Evolutionary conservation across 495 filamentous ascomycete species (phyloP), one percentile per base, ranked within the genome.

Genomic region (Penicillium waksmanii): DNA sequence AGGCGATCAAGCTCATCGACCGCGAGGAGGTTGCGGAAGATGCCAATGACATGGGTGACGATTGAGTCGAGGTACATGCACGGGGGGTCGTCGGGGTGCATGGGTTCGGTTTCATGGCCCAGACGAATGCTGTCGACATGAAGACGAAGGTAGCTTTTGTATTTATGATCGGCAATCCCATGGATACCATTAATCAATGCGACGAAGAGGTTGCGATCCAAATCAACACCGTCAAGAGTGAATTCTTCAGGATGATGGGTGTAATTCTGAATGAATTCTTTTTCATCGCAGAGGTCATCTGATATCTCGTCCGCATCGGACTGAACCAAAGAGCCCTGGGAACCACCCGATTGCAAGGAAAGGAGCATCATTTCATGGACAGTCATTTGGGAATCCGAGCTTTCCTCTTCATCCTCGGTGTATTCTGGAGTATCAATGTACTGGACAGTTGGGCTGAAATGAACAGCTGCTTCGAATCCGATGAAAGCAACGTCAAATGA

Each of bases 141-240:
- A 10, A 59, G 55, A 36, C 66, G 73, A 52, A 80, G 70, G 40
- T 73, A 73, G 3, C 60, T 54, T 50, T 70, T 69, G 51, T 77
- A 79, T 34, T 70, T 68, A 25, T 52, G 56, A 25, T 75, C 69
- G 7, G 68, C 59, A 34, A 77, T 71, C 4, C 72, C 76, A 25
- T 76, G 71, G 10, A 80, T 75, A n/a, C 75, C 76, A 44, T 79
- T 78, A 64, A 80, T 75, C 60, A 77, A 77, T 17, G 78, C 78
- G 27, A 73, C 65, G 47, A 80, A 80, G 2, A 79, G 61, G 25
- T 69, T 67, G 23, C 70, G 71, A 52, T 80, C 78, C 13, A 77
- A 56, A 23, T 80, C 75, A 21, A 79, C 60, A 10, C 70, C 66
- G 56, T 80, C 78, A 43, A 67, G 64, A 3, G 74, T 66, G 52